Percentiles rank a stretch among this genome's conserved stretches.
Evolutionary conservation across 208 protist species (phyloP).

Genomic region (Trypanosomatidae sp.): DNA sequence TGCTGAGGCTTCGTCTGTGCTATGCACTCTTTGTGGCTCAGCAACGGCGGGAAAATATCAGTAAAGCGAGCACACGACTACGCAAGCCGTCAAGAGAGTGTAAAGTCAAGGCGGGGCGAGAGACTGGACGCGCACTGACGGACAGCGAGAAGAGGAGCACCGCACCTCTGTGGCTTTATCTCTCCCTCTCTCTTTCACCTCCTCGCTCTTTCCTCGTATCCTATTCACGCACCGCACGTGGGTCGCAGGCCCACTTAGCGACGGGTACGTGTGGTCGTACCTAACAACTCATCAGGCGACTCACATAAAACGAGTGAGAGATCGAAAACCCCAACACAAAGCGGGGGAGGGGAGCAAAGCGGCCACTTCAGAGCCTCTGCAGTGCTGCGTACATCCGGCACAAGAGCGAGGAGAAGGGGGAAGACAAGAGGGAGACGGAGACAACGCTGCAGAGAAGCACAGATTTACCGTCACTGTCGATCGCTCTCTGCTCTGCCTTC

Average conservation of each 20-base stretch:
- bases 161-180: not conserved
- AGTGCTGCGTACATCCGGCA: not conserved
- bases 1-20: not conserved
- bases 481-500: too few relatives aligned
- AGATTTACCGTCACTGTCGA: too few relatives aligned
- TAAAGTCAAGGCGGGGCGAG: not conserved
- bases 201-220: not conserved
- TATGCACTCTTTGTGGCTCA: not conserved
- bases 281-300: too few relatives aligned
- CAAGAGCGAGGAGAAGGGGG: not conserved
- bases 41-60: too few relatives aligned
- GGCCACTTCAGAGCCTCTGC: not conserved
- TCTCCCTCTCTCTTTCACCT: not conserved
- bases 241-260: not conserved
- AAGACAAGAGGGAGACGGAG: not conserved
- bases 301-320: too few relatives aligned
- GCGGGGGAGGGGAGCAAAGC: too few relatives aligned
- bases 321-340: too few relatives aligned
- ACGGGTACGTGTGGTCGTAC: too few relatives aligned
- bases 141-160: not conserved
- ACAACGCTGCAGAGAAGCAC: too few relatives aligned
- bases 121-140: not conserved
- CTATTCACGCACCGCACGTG: not conserved
- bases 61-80: too few relatives aligned
- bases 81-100: too few relatives aligned